These are phyloP conservation scores for Aspergillus conjunctus DNA, from an alignment of 495 filamentous ascomycete genomes.

Conservation along the genomic window DNA sequence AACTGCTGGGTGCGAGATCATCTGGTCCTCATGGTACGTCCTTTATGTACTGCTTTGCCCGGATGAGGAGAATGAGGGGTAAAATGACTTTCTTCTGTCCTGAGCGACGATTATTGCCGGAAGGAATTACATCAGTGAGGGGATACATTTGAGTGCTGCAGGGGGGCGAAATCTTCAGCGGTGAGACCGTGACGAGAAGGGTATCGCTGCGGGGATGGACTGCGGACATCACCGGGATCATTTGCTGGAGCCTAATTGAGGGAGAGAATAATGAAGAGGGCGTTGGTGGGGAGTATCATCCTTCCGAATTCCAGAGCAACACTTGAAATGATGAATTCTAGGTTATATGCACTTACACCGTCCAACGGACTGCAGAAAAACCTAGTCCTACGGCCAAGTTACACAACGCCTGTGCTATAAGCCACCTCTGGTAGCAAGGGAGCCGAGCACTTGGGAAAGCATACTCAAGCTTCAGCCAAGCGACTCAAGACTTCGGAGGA, in stretches of 20 bases:
- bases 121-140: constrained; percentile 6
- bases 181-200: not conserved
- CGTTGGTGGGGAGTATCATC: not conserved
- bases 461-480: constrained; percentile 21
- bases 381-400: no score
- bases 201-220: constrained; percentile 11
- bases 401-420: no score
- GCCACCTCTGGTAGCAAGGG: not conserved
- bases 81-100: not conserved
- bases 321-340: not conserved
- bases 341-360: not conserved
- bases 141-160: not conserved
- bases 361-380: no score
- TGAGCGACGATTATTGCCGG: not conserved
- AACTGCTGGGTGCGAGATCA: not conserved
- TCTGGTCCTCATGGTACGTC: not conserved
- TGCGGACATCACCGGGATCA: not conserved
- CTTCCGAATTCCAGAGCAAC: not conserved
- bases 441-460: not conserved
- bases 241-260: not conserved
- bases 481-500: constrained; percentile 3
- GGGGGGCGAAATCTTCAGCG: not conserved
- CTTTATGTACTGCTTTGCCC: not conserved
- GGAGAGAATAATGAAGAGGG: not conserved
- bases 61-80: not conserved